Conservation (phyloP, 1,284 basidiomycete genomes). For the Albatrellus sp. region DNA sequence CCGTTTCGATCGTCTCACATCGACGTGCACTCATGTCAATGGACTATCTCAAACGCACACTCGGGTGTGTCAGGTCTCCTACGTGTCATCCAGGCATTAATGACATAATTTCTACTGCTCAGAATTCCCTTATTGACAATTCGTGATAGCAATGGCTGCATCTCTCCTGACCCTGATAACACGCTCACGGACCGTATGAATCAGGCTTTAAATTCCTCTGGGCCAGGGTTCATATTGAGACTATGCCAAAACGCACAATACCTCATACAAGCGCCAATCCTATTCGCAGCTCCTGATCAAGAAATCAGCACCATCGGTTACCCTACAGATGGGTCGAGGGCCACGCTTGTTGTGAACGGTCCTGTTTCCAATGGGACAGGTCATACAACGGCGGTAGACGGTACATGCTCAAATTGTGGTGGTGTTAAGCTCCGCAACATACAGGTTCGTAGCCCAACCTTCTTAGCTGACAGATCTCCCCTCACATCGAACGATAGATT, state of each 20-base stretch:
- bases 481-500: constrained; percentile 28
- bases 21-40: too few relatives aligned
- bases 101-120: too few relatives aligned
- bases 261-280: constrained; percentile 46
- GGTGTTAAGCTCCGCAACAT: constrained; percentile 56
- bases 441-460: constrained; percentile 32
- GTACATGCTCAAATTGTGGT: constrained; percentile 42
- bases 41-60: too few relatives aligned
- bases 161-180: constrained; percentile 41
- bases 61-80: too few relatives aligned
- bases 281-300: constrained; percentile 53
- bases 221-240: constrained; percentile 47
- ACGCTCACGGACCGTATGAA: constrained; percentile 65
- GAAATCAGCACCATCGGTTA: constrained; percentile 73
- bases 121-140: too few relatives aligned
- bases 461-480: not conserved
- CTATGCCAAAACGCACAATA: constrained; percentile 58
- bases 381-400: constrained; percentile 63
- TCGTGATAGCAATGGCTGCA: constrained; percentile 23
- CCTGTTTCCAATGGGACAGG: constrained; percentile 38
- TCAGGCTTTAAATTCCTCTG: constrained; percentile 47
- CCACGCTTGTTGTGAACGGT: constrained; percentile 46
- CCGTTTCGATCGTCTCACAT: too few relatives aligned
- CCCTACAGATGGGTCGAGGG: constrained; percentile 44
- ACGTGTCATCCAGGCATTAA: too few relatives aligned